phyloP scores from a whole-genome alignment of 192 early-diverging fungal genomes.

The Podochytrium sp. region DNA sequence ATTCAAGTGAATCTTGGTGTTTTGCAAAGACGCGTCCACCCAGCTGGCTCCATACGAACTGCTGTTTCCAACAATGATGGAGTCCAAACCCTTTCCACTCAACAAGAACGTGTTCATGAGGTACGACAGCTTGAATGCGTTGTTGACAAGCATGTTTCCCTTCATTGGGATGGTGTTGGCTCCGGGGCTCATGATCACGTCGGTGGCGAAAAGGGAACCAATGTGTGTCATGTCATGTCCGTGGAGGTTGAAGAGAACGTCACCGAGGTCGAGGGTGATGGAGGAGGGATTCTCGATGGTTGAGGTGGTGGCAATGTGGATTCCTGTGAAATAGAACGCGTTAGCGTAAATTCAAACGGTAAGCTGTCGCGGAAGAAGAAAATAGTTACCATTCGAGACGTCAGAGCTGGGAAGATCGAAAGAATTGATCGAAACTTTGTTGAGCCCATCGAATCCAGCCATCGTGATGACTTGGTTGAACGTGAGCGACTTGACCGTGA shows the following conservation, averaged over 20 bases:
- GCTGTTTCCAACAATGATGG: background rate
- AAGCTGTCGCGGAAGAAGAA: constrained; percentile 20
- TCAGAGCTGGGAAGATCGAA: constrained; percentile 36
- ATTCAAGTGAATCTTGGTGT: background rate
- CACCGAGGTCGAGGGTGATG: constrained; percentile 29
- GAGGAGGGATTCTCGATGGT: constrained; percentile 35
- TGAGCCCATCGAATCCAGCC: constrained; percentile 26
- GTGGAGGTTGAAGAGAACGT: constrained; percentile 13
- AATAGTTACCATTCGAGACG: constrained; percentile 22
- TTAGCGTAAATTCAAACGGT: no score
- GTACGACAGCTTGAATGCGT: background rate
- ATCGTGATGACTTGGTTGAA: constrained; percentile 34
- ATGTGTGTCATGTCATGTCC: background rate
- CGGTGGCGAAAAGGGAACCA: background rate
- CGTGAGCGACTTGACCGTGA: constrained; percentile 28
- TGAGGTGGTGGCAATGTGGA: no score
- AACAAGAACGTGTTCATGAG: constrained; percentile 6
- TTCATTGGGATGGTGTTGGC: constrained; percentile 11
- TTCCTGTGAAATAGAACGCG: no score
- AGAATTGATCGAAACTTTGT: constrained; percentile 17
- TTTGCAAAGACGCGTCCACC: background rate
- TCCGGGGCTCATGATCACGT: constrained; percentile 18
- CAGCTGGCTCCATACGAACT: background rate
- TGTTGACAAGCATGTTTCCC: constrained; percentile 11
- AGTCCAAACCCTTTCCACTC: background rate